Base-by-base conservation (phyloP, 2,329 filamentous ascomycete genomes). In the Scytalidium lignicola region DNA sequence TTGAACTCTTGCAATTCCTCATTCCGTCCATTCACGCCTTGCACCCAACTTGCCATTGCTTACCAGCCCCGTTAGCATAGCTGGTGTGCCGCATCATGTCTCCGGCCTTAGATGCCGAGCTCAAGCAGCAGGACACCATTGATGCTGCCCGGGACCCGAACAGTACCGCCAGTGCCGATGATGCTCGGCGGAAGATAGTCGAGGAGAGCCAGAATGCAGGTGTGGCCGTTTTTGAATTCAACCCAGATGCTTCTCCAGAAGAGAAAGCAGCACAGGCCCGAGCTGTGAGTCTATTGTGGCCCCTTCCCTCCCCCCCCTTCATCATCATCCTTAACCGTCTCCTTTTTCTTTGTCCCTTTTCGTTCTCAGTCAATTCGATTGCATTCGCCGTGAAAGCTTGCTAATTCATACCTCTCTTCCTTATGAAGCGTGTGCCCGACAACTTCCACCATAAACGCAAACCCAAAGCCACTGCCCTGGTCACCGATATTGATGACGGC, bases 191-290 rank as follows among this genome's bases (percentile, higher is more conserved):
- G 58, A 80, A 80, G 60, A 78, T 96, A 44, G 76, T 95, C 21
- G 75, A 88, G 47, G 84, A 95, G 67, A 89, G 88, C 58, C 82
- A 78, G 62, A 85, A 86, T 61, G 88, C 86, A 12, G 93, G 93
- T 40, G 81, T 86, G 20, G 73, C 85, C 23, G 91, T 90, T 55
- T 93, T 88, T 65, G 80, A 84, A 54, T 99, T 97, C 71, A 80
- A 99, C 64, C 90, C 93, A 1, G 72, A 96, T 73, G 91, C 90
- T 40, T 85, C 78, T 41, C 78, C 86, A 1, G 88, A 90, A 65
- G 78, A 95, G 68, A 99, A 99, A 74, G 85, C 80, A 53, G 85
- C 85, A 26, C 88, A 91, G 65, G 85, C 86, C 19, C 75, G 79
- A 75, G 80, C 84, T 64, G 90, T 95, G 76, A 61, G 85, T 76